Percentiles rank a stretch among this genome's conserved stretches.
Conservation (phyloP, 208 protist species). For the Jaenimonas drosophilae region DNA sequence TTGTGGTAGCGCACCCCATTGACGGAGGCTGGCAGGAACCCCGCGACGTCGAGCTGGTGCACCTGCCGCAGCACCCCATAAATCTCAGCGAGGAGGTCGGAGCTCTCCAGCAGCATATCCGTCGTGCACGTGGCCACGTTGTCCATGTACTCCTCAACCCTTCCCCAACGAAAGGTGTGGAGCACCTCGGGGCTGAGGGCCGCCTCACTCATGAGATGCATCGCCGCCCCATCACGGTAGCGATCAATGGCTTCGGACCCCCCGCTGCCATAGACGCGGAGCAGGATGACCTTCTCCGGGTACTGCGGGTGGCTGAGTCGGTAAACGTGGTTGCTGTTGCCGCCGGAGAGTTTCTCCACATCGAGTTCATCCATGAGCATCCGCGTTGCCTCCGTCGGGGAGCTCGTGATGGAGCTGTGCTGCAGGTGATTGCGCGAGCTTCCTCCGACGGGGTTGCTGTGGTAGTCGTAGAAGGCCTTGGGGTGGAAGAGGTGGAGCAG, state of each 20-base stretch:
- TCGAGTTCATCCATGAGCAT: constrained; percentile 47
- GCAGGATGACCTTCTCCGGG: constrained; percentile 37
- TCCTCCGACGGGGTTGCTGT: no score
- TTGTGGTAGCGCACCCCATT: constrained; percentile 22
- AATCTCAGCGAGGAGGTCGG: constrained; percentile 42
- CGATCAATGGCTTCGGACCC: constrained; percentile 72
- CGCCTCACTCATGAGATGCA: constrained; percentile 66
- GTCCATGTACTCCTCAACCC: constrained; percentile 82
- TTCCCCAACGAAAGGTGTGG: constrained; percentile 74
- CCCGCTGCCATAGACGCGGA: constrained; percentile 69
- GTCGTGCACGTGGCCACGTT: constrained; percentile 60
- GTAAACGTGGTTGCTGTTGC: constrained; percentile 84
- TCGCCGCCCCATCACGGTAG: constrained; percentile 54
- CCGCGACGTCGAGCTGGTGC: constrained; percentile 35
- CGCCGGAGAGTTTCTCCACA: constrained; percentile 67
- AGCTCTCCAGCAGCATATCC: constrained; percentile 57
- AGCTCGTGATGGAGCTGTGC: no score
- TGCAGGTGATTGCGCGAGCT: no score
- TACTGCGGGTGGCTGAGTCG: constrained; percentile 51
- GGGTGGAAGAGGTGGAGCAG: constrained; percentile 76
- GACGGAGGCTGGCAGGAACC: constrained; percentile 53
- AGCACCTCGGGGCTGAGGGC: constrained; percentile 58
- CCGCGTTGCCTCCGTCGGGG: no score
- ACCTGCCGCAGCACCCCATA: constrained; percentile 38
- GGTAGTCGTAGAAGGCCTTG: constrained; percentile 39